Base-by-base conservation (phyloP, 2,329 filamentous ascomycete species). In the Macrophomina phaseolina region DNA sequence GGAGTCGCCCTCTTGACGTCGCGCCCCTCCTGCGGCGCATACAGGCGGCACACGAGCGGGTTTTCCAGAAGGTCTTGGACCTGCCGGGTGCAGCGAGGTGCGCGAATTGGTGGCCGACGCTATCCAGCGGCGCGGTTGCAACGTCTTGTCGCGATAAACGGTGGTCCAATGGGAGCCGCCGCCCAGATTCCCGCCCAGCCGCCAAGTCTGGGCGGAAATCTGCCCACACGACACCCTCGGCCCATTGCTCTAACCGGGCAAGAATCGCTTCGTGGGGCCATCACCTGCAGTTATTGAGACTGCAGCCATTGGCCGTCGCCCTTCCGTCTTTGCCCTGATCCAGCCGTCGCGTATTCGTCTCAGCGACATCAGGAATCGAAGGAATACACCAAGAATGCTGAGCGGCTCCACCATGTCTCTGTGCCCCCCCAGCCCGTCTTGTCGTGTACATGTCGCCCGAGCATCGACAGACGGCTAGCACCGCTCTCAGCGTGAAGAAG, bases 31-130 rank as follows among this genome's bases (percentile, higher is more conserved):
- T 14, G 52, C 34, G 52, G 5, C 52, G 52, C 52, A 38, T 40
- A 40, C n/a, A 18, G 16, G 12, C 52, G 52, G 52, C 52, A 55
- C n/a, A 55, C 16, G 32, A 9, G n/a, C 32, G 52, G 52, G 7
- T 62, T 30, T 62, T 62, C 58, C 58, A 62, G 58, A 62, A 62
- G 58, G 12, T 49, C 45, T 62, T 62, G 45, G 58, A 62, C 58
- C 58, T 62, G 58, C 58, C 58, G 58, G 42, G 58, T 34, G 42
- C 42, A 62, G 58, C 45, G 32, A 36, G 58, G 30, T 23, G 58
- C 14, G n/a, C n/a, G 32, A 48, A 4, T 18, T 18, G 36, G 58
- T 60, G 55, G 55, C 55, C 18, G 55, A 40, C 52, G 52, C 38
- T 45, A 28, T n/a, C 36, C 53, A 42, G 53, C 56, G 56, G 56